Evolutionary conservation across 2,329 filamentous ascomycete genomes (phyloP).

Genomic region (Aaosphaeria arxii): DNA sequence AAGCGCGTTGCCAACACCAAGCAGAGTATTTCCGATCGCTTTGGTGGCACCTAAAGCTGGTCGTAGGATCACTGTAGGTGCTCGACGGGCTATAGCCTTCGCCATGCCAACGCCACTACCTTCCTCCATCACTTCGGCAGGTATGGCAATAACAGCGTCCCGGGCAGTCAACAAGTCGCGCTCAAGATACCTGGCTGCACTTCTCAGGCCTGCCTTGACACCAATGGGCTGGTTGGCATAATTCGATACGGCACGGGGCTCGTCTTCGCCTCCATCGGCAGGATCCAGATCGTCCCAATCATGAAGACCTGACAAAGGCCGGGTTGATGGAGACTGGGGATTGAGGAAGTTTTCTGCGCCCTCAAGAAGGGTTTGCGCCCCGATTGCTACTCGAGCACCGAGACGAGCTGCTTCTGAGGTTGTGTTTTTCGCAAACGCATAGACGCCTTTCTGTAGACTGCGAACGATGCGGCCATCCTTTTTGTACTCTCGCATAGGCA

Average conservation of each 20-base stretch:
- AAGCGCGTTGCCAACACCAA: constrained; percentile 89
- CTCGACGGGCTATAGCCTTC: constrained; percentile 71
- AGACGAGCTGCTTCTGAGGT: constrained; percentile 92
- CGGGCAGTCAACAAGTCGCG: constrained; percentile 82
- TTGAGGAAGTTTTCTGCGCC: constrained; percentile 78
- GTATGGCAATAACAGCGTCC: constrained; percentile 92
- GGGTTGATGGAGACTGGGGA: constrained; percentile 25
- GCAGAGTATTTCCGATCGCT: constrained; percentile 80
- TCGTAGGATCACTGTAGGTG: constrained; percentile 88
- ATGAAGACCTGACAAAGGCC: constrained; percentile 15
- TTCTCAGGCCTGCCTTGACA: constrained; percentile 79
- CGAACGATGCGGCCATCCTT: constrained; percentile 92
- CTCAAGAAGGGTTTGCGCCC: constrained; percentile 89
- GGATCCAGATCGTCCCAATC: constrained; percentile 56
- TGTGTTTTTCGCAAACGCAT: constrained; percentile 88
- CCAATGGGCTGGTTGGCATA: constrained; percentile 94
- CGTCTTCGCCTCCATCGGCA: constrained; percentile 63
- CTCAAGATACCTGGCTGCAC: constrained; percentile 77
- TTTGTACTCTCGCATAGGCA: constrained; percentile 87
- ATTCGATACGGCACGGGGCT: constrained; percentile 76
- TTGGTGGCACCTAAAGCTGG: constrained; percentile 89
- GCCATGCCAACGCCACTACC: constrained; percentile 77
- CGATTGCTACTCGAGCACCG: constrained; percentile 89
- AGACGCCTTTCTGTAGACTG: constrained; percentile 85
- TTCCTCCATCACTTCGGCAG: constrained; percentile 85